phyloP scores from a whole-genome alignment of 2,329 filamentous ascomycete genomes.

The Fusarium domesticum region DNA sequence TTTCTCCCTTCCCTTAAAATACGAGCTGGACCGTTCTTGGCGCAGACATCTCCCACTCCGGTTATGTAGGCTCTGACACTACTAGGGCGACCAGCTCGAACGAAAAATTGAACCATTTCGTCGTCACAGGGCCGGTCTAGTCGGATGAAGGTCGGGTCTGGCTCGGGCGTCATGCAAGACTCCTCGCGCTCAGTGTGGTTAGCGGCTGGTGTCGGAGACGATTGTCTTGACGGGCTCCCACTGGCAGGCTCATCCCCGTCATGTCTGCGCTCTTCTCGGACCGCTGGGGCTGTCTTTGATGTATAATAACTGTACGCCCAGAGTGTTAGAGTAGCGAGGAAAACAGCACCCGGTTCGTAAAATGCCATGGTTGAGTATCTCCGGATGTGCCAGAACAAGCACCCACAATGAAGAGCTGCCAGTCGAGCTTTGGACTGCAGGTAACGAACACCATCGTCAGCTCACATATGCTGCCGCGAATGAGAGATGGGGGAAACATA shows the following conservation, averaged over 20 bases:
- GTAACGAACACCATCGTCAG: not conserved
- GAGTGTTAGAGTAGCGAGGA: conserved; percentile 37
- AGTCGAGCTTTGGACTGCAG: conserved; percentile 43
- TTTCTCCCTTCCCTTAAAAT: conserved; percentile 23
- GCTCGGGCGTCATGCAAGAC: conserved; percentile 2
- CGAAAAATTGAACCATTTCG: conserved; percentile 56
- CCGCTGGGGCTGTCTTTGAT: not conserved
- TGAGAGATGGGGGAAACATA: conserved; percentile 7
- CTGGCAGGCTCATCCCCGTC: not conserved
- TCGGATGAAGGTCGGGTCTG: conserved; percentile 43
- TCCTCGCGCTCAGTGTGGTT: not conserved
- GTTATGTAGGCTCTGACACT: conserved; percentile 49
- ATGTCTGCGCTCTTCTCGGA: not conserved
- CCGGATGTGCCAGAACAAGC: conserved; percentile 45
- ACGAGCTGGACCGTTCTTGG: conserved; percentile 10
- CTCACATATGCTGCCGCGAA: not conserved
- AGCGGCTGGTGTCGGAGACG: conserved; percentile 1
- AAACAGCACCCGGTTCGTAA: conserved; percentile 39
- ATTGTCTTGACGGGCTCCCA: conserved; percentile 3
- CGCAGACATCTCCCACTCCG: conserved; percentile 50
- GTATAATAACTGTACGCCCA: conserved; percentile 38
- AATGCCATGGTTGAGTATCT: conserved; percentile 42
- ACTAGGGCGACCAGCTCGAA: conserved; percentile 40
- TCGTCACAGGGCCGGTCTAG: conserved; percentile 56
- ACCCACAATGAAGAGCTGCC: conserved; percentile 43